These are phyloP conservation scores for Isoetes engelmannii DNA, from an alignment of 83 land plant species.

Conservation along the genomic window DNA sequence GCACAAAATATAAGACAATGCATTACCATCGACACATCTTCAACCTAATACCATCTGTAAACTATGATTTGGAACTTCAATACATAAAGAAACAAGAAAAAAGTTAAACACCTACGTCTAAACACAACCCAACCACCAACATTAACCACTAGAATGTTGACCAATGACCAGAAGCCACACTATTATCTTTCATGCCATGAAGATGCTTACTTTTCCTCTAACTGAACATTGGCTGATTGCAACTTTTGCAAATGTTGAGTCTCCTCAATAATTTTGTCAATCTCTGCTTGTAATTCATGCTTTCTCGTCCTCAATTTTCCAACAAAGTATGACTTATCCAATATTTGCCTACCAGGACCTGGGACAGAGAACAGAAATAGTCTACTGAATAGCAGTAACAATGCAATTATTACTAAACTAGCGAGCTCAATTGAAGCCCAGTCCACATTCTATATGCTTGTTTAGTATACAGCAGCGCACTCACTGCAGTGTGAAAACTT, in stretches of 20 bases:
- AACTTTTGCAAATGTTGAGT: slow-evolving; percentile 19
- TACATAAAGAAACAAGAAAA: neutral
- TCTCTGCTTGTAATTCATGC: slow-evolving; percentile 27
- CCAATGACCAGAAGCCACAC: too few relatives aligned
- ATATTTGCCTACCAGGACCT: slow-evolving; percentile 26
- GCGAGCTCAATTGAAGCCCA: neutral
- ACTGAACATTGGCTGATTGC: slow-evolving; percentile 9
- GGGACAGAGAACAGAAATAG: neutral
- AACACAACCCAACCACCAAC: too few relatives aligned
- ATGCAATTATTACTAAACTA: too few relatives aligned
- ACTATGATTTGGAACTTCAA: neutral
- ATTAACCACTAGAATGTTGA: too few relatives aligned
- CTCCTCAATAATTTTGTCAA: slow-evolving; percentile 20
- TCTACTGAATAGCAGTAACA: too few relatives aligned
- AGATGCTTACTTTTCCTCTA: slow-evolving; percentile 20
- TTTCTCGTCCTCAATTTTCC: slow-evolving; percentile 16
- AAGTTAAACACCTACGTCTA: neutral
- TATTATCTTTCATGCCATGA: neutral
- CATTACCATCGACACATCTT: neutral
- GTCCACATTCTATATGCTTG: neutral
- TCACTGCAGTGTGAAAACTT: neutral
- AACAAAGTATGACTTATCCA: slow-evolving; percentile 25
- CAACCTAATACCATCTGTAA: neutral
- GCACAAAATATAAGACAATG: neutral
- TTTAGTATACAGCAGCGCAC: too few relatives aligned